These are phyloP conservation scores for Carex arenaria DNA, from an alignment of 202 grass and related monocot genomes.

Conservation along the genomic window DNA sequence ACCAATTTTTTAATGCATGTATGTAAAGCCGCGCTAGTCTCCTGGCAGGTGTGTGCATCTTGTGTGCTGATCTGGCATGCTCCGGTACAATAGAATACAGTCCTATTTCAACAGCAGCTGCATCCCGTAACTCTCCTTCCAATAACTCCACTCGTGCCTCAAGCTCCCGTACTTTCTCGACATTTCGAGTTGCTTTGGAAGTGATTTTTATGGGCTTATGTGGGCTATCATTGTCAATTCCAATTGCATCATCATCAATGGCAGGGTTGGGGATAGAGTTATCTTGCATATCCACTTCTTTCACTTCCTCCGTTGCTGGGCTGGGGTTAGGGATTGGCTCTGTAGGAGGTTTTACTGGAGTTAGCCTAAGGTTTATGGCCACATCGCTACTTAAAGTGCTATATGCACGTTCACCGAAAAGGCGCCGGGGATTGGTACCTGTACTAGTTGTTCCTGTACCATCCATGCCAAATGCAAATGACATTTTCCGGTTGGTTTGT, in stretches of 20 bases:
- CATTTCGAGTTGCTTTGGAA: constrained; percentile 58
- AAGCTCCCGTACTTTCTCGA: constrained; percentile 67
- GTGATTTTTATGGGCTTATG: constrained; percentile 50
- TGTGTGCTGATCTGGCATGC: constrained; percentile 92
- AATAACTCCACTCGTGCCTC: constrained; percentile 74
- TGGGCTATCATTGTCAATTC: constrained; percentile 22
- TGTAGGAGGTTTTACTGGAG: constrained; percentile 30
- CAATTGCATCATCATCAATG: constrained; percentile 31
- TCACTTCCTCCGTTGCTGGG: constrained; percentile 53
- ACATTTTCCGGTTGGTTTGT: constrained; percentile 59
- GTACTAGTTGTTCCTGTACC: constrained; percentile 26
- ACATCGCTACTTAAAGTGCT: constrained; percentile 73
- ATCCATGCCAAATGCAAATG: constrained; percentile 54
- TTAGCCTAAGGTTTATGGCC: constrained; percentile 57
- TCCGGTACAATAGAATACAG: constrained; percentile 87
- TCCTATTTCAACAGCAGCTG: constrained; percentile 76
- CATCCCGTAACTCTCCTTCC: constrained; percentile 83
- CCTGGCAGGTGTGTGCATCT: constrained; percentile 89
- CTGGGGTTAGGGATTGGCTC: constrained; percentile 14
- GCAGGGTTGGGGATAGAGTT: constrained; percentile 26
- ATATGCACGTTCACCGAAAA: constrained; percentile 57
- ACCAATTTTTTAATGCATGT: constrained; percentile 62
- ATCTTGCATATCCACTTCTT: constrained; percentile 71
- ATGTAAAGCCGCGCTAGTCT: constrained; percentile 73
- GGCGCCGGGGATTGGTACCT: constrained; percentile 25